A percentile compares a stretch with the other conserved stretches of the same genome.
phyloP scores from a whole-genome alignment of 768 basidiomycete genomes.

The Boletellus ananiceps region DNA sequence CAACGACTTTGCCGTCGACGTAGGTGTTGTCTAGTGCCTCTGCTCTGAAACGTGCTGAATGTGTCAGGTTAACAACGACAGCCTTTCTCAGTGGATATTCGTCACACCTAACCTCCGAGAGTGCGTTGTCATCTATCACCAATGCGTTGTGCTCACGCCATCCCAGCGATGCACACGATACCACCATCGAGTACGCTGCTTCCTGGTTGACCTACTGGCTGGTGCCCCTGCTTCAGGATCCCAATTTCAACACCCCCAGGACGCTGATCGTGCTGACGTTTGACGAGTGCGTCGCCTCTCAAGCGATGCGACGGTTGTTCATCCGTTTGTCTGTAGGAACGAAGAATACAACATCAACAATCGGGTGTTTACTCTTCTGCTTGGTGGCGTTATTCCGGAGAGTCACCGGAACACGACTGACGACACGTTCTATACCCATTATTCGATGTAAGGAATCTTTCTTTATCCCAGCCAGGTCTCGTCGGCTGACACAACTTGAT shows the following conservation, averaged over 20 bases:
- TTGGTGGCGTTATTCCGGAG: conserved; percentile 44
- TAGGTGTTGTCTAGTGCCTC: conserved; percentile 19
- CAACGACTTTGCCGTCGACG: conserved; percentile 56
- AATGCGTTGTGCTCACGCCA: not conserved
- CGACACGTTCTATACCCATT: conserved; percentile 56
- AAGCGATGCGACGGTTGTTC: not conserved
- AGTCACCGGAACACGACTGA: conserved; percentile 43
- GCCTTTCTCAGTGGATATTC: conserved; percentile 56
- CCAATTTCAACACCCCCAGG: conserved; percentile 47
- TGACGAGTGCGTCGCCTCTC: conserved; percentile 46
- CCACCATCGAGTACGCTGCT: conserved; percentile 43
- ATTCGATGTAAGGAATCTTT: conserved; percentile 36
- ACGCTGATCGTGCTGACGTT: conserved; percentile 62
- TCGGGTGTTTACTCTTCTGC: conserved; percentile 40
- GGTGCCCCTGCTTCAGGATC: conserved; percentile 44
- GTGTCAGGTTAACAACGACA: conserved; percentile 31
- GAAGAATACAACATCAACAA: conserved; percentile 41
- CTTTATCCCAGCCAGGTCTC: not conserved
- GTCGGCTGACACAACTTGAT: conserved; percentile 1
- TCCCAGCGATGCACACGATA: conserved; percentile 58
- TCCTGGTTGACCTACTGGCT: conserved; percentile 50
- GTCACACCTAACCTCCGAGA: conserved; percentile 55
- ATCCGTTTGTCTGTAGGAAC: conserved; percentile 9
- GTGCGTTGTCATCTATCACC: conserved; percentile 8
- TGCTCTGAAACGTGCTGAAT: not conserved